Evolutionary conservation across 176 grass and related monocot species (phyloP), one percentile per base, ranked within the genome.

Genomic region (Neostapfia colusana): DNA sequence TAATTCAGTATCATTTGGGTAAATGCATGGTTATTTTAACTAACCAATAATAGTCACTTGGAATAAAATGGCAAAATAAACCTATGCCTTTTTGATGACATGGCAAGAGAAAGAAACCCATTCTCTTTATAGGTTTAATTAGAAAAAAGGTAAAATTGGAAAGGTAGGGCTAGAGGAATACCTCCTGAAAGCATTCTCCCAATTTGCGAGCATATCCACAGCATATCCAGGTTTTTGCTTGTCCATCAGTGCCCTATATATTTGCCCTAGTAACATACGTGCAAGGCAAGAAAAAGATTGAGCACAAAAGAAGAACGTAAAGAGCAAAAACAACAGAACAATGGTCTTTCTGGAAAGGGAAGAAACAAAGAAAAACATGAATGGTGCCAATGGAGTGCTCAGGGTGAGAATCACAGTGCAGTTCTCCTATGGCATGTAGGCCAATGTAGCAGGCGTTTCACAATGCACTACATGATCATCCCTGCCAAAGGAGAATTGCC

Each of bases 401-500:
- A 88, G 80, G 80, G 80, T 83, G 69, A 79, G 85, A 83, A 88
- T 88, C 62, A 88, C 85, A 83, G 85, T 79, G 80, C 69, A 25
- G 69, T 88, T 88, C 85, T 88, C 75, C 85, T 83, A 54, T 83
- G 85, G 85, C 80, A 88, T 83, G 85, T 35, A 63, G 44, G 75
- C 54, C 43, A 68, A 83, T 21, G 45, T 53, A 74, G 70, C 20
- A 68, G 24, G 62, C 37, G 27, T 74, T 88, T 1, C 34, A 74
- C 23, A 78, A 49, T 13, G 34, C 24, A 3, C 51, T 31, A 21
- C 34, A 15, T 15, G 46, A 78, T 51, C 58, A 13, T 77, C 69
- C 69, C 63, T 92, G 87, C 86, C 89, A 96, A 96, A 92, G 87
- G 93, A 96, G 86, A 92, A 92, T 96, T 85, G 89, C 89, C 87